Conservation (phyloP, 1,139 yeast genomes). For the Hemisphaericaspora subhashii region DNA sequence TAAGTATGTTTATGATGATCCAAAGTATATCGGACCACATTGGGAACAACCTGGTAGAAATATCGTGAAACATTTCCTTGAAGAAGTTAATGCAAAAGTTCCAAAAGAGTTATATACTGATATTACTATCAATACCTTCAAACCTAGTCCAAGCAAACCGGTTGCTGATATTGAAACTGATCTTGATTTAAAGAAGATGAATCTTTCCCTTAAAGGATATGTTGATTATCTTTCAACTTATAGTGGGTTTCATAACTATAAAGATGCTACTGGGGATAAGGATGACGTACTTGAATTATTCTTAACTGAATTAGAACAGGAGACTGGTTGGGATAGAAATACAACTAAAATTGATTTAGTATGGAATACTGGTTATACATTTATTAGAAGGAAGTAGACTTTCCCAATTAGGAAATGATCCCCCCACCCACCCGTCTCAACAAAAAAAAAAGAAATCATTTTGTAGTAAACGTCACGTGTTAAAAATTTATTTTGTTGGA, state of each 20-base stretch:
- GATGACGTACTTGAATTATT: conserved; percentile 24
- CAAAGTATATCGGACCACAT: conserved; percentile 37
- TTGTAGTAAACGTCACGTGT: background rate
- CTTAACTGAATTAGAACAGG: conserved; percentile 24
- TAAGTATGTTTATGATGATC: conserved; percentile 39
- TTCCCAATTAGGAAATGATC: conserved; percentile 3
- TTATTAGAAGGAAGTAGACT: conserved; percentile 24
- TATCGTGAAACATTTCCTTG: conserved; percentile 29
- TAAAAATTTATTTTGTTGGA: background rate
- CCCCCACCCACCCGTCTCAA: no score
- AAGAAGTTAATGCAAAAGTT: conserved; percentile 31
- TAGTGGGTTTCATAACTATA: conserved; percentile 38
- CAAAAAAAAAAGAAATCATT: no score
- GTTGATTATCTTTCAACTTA: conserved; percentile 36
- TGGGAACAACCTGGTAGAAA: conserved; percentile 50
- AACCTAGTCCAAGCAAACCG: conserved; percentile 20
- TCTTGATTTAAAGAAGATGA: conserved; percentile 24
- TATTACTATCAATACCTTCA: conserved; percentile 26
- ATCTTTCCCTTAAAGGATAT: conserved; percentile 25
- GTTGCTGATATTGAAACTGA: conserved; percentile 21
- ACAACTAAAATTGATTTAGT: conserved; percentile 33
- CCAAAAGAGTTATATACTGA: conserved; percentile 31
- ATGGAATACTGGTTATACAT: conserved; percentile 44
- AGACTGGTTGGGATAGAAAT: conserved; percentile 32
- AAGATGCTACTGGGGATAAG: conserved; percentile 28